Evolutionary conservation across 768 basidiomycete species (phyloP), one percentile per base, ranked within the genome.

Genomic region (Thelephora ganbajun): DNA sequence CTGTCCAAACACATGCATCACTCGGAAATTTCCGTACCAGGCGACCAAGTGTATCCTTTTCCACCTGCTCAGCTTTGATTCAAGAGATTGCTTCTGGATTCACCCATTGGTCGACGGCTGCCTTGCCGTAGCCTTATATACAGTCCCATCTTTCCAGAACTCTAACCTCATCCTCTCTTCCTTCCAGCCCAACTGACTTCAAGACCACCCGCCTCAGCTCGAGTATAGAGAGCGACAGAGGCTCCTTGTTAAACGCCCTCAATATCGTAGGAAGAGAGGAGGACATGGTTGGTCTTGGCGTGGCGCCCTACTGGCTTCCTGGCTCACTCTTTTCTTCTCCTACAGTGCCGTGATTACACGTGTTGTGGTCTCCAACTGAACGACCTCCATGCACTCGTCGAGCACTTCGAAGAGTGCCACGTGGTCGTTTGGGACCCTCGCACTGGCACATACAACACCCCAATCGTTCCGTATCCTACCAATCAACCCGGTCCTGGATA

Each of bases 321-420:
- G 35, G 19, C 37, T 48, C 33, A 41, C 36, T 49, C 47, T 42
- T 20, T 35, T 44, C 18, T 48, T 44, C 18, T 48, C 33, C 19
- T 26, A 22, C 49, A 83, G 78, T 89, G 86, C 62, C 80, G 83
- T 53, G 82, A 94, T 61, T 96, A 91, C 67, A 79, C 80, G 1
- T 96, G 92, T 65, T 96, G 91, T 59, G 90, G 89, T 9, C 66
- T 84, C 45, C 74, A 80, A 53, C 72, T 89, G 14, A 70, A 73
- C 30, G 83, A 87, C 56, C 72, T 87, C 0, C 83, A 87, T 51
- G 83, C 87, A 2, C 79, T 94, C 11, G 74, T 94, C 2, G 88
- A 93, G 63, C 91, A 94, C 59, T 92, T 93, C 54, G 91, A 94
- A 58, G 83, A 90, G 50, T 79, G 80, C 43, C 91, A 94, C 60